Base-by-base conservation (phyloP, 2,329 filamentous ascomycete species). In the Pseudocercospora vitis region DNA sequence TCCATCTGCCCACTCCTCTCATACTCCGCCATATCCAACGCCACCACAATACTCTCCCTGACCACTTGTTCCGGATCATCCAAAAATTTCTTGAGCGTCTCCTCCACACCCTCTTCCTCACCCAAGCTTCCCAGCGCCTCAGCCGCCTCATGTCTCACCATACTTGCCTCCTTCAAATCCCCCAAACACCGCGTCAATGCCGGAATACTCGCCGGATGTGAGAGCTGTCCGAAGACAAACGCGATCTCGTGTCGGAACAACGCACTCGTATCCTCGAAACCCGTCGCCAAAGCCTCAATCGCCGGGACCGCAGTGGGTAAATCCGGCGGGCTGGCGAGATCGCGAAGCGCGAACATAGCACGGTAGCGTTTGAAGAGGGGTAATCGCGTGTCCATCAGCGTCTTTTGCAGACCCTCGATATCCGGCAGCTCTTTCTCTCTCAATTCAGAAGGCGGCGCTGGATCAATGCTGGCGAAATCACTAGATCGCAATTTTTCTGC, bases 171-270 rank as follows among this genome's bases (percentile, higher is more conserved):
- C 51, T 88, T 78, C 45, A 82, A 76, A 70, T 99, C 81, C 65
- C 87, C 87, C 55, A 99, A 78, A 1, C 88, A 85, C 48, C 82
- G 83, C 12, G 87, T 87, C 54, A 99, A 81, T 55, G 89, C 89
- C 3, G 94, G 91, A 62, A 99, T 96, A 1, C 91, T 96, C n/a
- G 92, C 92, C 1, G 94, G 94, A 69, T 99, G 94, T 51, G 88
- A 91, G 48, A 99, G 80, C 73, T 99, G 94, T 51, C 94, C 94
- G 64, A 99, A 99, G 11, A 99, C 94, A 70, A 99, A 99, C 11
- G 94, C 94, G 61, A 99, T 91, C 71, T 99, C 94, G 75, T 99
- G 94, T 62, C 94, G 86, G 81, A 99, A 97, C 6, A 99, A 83
- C 4, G 91, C 91, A 45, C 91, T 96, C 14, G 85, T 79, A 70